Percentiles rank a stretch among this genome's conserved stretches.
Conservation (phyloP, 345 rosid species). For the Limnanthes douglasii region DNA sequence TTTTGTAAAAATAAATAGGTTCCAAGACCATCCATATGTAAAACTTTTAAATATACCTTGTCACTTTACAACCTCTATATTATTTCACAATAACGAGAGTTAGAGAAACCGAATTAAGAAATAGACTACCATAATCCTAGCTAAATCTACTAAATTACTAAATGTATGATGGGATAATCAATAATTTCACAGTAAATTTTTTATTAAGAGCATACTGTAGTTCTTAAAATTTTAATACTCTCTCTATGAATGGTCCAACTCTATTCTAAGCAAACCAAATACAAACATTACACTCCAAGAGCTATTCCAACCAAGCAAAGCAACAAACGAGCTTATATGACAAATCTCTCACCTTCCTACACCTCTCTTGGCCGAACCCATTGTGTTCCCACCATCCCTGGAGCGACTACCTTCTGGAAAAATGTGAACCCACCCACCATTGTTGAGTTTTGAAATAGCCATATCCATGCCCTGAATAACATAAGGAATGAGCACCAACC, state of each 20-base stretch:
- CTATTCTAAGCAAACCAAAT: not conserved
- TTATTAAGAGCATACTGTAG: not conserved
- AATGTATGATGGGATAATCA: too few species aligned
- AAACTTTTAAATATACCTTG: not conserved
- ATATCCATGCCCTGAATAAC: slow-evolving; percentile 80
- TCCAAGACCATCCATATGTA: not conserved
- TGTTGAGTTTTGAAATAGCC: slow-evolving; percentile 76
- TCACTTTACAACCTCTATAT: not conserved
- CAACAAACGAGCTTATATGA: not conserved
- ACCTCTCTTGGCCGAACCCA: slow-evolving; percentile 80
- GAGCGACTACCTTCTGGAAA: slow-evolving; percentile 97
- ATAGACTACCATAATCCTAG: too few species aligned
- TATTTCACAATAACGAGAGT: not conserved
- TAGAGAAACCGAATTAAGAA: not conserved
- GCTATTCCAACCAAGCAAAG: not conserved
- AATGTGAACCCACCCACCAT: slow-evolving; percentile 96
- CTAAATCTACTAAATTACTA: too few species aligned
- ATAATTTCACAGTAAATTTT: too few species aligned
- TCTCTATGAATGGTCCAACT: not conserved
- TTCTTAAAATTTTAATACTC: not conserved
- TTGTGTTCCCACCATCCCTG: slow-evolving; percentile 84
- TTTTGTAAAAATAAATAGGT: not conserved
- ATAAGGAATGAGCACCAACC: not conserved
- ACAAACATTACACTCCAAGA: not conserved
- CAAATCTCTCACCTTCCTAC: slow-evolving; percentile 60